Conservation (phyloP, 257 asterid species). For the Jacaranda copaia region DNA sequence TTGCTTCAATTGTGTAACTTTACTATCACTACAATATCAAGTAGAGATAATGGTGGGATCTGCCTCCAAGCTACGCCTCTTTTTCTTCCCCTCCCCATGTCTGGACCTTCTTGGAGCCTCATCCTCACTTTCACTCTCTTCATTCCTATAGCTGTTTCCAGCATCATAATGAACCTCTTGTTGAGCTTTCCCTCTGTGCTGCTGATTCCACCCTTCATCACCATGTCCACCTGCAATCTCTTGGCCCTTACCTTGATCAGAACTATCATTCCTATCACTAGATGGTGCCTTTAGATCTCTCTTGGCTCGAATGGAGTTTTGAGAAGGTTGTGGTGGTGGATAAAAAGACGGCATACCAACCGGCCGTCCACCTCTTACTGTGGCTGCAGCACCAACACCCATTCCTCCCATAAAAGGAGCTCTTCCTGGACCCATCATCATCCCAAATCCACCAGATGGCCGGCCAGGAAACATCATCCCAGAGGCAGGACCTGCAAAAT, state of each 20-base stretch:
- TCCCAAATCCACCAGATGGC: conserved; percentile 83
- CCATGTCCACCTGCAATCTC: conserved; percentile 33
- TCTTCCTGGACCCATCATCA: conserved; percentile 88
- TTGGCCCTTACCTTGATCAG: conserved; percentile 61
- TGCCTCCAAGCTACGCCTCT: conserved; percentile 59
- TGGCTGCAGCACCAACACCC: too few relatives aligned
- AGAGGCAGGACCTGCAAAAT: conserved; percentile 64
- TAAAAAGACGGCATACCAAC: conserved; percentile 47
- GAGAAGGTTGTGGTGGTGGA: conserved; percentile 55
- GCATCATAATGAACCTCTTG: conserved; percentile 53
- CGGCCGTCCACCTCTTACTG: conserved; percentile 53
- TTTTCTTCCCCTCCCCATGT: conserved; percentile 86
- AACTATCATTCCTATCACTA: conserved; percentile 50
- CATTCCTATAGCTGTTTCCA: conserved; percentile 61
- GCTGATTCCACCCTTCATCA: conserved; percentile 51
- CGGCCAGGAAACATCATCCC: conserved; percentile 86
- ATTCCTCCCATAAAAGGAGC: conserved; percentile 68
- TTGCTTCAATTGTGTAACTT: background rate
- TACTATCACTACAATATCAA: too few relatives aligned
- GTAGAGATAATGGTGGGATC: conserved; percentile 41
- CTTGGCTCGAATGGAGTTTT: conserved; percentile 43
- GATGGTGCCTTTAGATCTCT: conserved; percentile 51
- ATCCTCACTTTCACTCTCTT: conserved; percentile 82
- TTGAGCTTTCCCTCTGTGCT: conserved; percentile 51
- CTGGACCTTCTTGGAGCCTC: conserved; percentile 94